phyloP scores from a whole-genome alignment of 176 grass and related monocot species.

The Coix lacrymajobi region DNA sequence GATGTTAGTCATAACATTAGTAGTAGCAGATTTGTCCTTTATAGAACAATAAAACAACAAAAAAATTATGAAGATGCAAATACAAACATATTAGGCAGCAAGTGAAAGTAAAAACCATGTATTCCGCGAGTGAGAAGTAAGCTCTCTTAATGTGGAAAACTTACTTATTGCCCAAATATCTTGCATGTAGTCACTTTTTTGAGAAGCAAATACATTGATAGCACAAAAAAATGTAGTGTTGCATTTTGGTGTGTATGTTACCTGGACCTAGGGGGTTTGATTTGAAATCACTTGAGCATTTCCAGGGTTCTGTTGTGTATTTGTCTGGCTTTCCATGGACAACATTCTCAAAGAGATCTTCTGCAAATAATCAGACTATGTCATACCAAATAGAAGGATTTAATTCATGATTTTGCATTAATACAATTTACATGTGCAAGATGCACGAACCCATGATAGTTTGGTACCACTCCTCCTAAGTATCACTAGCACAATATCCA shows the following conservation, averaged over 20 bases:
- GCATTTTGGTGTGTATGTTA: conserved; percentile 3
- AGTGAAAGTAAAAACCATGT: neutral
- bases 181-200: neutral
- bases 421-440: neutral
- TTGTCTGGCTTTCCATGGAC: conserved; percentile 63
- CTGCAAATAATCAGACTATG: conserved; percentile 79
- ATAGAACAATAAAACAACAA: no score
- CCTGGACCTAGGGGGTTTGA: conserved; percentile 48
- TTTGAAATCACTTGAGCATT: conserved; percentile 44
- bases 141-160: neutral
- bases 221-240: neutral
- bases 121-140: neutral
- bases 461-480: neutral
- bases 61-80: no score
- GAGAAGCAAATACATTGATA: neutral
- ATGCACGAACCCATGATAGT: neutral
- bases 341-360: conserved; percentile 85
- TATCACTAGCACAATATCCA: neutral
- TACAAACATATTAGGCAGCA: no score
- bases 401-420: neutral
- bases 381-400: conserved; percentile 18
- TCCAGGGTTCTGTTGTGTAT: conserved; percentile 48
- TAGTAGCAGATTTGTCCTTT: no score
- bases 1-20: no score
- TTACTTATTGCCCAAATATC: neutral